Evolutionary conservation across 805 yeast species (phyloP).

Genomic region (Monosporozyma aerobia): DNA sequence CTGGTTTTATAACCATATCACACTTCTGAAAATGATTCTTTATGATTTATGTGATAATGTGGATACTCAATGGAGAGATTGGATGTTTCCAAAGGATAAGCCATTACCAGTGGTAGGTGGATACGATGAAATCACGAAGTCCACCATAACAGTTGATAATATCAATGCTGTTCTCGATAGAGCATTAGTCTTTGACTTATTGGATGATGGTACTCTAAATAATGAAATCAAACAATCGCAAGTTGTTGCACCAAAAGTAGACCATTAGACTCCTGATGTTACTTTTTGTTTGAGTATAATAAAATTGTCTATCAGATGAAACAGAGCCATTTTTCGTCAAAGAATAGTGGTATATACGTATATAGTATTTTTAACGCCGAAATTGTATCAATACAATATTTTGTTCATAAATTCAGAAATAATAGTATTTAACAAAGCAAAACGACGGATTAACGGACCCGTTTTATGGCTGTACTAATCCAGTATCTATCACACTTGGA

Average conservation of each 20-base stretch:
- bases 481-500: too few species aligned
- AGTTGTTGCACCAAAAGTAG: slow-evolving; percentile 10
- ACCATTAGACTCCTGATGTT: background rate
- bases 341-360: background rate
- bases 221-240: slow-evolving; percentile 21
- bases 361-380: background rate
- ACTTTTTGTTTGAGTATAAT: background rate
- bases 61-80: slow-evolving; percentile 30
- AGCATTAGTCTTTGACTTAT: slow-evolving; percentile 22
- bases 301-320: background rate
- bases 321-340: background rate
- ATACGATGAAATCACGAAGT: slow-evolving; percentile 4
- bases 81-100: slow-evolving; percentile 27
- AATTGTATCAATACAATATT: background rate
- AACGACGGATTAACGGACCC: too few species aligned
- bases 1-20: slow-evolving; percentile 31
- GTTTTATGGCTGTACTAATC: too few species aligned
- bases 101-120: slow-evolving; percentile 23
- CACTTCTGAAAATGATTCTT: slow-evolving; percentile 28
- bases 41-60: slow-evolving; percentile 29
- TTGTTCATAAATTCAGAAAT: background rate
- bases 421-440: too few species aligned
- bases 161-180: slow-evolving; percentile 24
- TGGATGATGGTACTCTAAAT: slow-evolving; percentile 25
- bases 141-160: slow-evolving; percentile 13